Conservation (phyloP, 192 early-diverging fungal species). For the Radiomyces spectabilis region DNA sequence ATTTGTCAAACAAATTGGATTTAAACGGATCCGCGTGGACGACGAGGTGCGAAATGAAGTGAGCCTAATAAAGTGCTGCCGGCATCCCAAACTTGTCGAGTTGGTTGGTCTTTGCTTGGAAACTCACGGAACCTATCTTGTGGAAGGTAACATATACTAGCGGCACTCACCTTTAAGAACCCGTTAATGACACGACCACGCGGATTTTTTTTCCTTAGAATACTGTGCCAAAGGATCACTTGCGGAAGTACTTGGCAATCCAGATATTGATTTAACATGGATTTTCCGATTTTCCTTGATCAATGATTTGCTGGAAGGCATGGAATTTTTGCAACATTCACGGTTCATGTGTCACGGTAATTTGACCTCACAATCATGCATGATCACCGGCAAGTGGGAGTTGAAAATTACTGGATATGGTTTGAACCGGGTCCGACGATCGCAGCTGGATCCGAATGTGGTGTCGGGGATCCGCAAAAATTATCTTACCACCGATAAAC, state of each 20-base stretch:
- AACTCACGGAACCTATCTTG: slow-evolving; percentile 25
- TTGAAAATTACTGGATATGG: slow-evolving; percentile 40
- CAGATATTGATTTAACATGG: slow-evolving; percentile 35
- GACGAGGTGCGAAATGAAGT: slow-evolving; percentile 9
- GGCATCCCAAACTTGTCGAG: slow-evolving; percentile 34
- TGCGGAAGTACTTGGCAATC: slow-evolving; percentile 27
- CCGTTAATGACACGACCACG: neutral
- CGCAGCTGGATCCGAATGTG: slow-evolving; percentile 7
- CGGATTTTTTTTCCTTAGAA: slow-evolving; percentile 18
- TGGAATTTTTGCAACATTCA: slow-evolving; percentile 39
- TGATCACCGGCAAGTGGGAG: slow-evolving; percentile 37
- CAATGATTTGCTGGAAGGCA: slow-evolving; percentile 33
- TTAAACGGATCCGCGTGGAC: slow-evolving; percentile 1
- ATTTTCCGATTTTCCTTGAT: slow-evolving; percentile 39
- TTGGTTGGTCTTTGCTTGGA: slow-evolving; percentile 32
- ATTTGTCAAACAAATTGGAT: slow-evolving; percentile 19
- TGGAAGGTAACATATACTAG: slow-evolving; percentile 33
- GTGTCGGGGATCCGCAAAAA: neutral
- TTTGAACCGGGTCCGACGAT: slow-evolving; percentile 17
- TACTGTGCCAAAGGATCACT: slow-evolving; percentile 34
- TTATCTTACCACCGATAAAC: too few relatives aligned
- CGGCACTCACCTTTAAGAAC: too few relatives aligned
- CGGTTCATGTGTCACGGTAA: slow-evolving; percentile 32
- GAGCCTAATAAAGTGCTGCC: slow-evolving; percentile 12
- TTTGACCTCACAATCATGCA: slow-evolving; percentile 30